These are phyloP conservation scores for Coemansia sp. DNA, from an alignment of 192 early-diverging fungal genomes.

Conservation along the genomic window DNA sequence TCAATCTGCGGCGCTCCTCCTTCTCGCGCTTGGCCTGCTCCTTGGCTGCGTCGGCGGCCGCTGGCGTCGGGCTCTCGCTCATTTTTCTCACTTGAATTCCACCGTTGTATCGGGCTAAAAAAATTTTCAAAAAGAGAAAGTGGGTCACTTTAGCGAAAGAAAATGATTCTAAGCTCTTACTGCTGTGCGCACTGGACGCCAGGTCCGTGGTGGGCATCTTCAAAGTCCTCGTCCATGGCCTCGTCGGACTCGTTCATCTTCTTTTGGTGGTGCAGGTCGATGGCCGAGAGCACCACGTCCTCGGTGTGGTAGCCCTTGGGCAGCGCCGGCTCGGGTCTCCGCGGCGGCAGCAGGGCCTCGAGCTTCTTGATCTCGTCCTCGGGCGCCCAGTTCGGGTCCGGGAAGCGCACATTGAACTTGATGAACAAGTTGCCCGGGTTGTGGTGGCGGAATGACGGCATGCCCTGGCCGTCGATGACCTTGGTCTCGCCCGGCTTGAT, in stretches of 20 bases:
- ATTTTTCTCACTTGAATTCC: constrained; percentile 1
- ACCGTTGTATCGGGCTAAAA: too few species aligned
- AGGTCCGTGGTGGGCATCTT: constrained; percentile 69
- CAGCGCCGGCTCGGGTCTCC: constrained; percentile 53
- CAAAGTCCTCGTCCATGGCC: constrained; percentile 56
- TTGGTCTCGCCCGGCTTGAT: constrained; percentile 92
- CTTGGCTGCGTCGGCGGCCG: constrained; percentile 8
- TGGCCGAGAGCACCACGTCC: constrained; percentile 74
- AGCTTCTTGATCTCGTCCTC: constrained; percentile 69
- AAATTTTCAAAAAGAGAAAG: too few species aligned
- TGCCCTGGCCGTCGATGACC: constrained; percentile 85
- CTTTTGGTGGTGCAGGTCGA: constrained; percentile 71
- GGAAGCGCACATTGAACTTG: constrained; percentile 94
- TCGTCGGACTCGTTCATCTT: constrained; percentile 50
- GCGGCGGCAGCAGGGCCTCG: constrained; percentile 76
- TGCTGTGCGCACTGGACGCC: constrained; percentile 96
- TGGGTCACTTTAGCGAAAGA: too few species aligned
- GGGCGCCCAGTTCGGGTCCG: constrained; percentile 73
- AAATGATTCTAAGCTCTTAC: constrained; percentile 46
- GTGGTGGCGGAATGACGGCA: constrained; percentile 88
- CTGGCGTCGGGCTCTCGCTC: constrained; percentile 9
- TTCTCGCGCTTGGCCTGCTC: constrained; percentile 17
- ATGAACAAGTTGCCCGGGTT: constrained; percentile 90
- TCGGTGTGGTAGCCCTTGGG: constrained; percentile 64
- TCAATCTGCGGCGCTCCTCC: constrained; percentile 38